Evolutionary conservation across 257 asterid species (phyloP), one percentile per base, ranked within the genome.

Genomic region (Solanum sitiens): DNA sequence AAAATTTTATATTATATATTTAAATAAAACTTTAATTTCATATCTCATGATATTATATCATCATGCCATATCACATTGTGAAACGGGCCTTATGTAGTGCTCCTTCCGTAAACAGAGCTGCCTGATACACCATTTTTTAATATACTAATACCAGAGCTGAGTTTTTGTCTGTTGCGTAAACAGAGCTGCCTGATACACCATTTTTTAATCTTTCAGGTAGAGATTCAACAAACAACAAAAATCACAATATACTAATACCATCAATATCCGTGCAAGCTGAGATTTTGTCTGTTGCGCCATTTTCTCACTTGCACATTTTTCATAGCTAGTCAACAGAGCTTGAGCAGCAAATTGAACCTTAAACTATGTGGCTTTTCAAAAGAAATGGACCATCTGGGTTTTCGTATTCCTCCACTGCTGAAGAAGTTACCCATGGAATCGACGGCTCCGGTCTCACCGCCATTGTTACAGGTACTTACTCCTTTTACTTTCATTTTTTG

Each of bases 361-460:
- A 37, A 71, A 11, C 33, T 21, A 88, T 94, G 95, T 93, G 95
- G 97, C 86, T 90, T 76, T 93, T 93, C 77, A 89, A 92, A 89
- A 89, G 90, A 87, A 91, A 91, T 76, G 96, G 93, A 63, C 53
- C 89, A 76, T 94, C 96, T 42, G 98, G 94, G 27, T 94, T 93
- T 89, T 92, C 96, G 18, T 91, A 91, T 75, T 73, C 89, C 76
- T 91, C 95, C 74, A 94, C 96, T 20, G 96, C 98, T 65, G 94
- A 93, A 88, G 89, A 94, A 85, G 96, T 92, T 30, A 94, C 96
- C 32, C 83, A 88, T 65, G 98, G 96, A n/a, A 89, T 92, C 37
- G 93, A 93, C 47, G 98, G 91, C 45, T 92, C 95, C 32, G 91
- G 79, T 88, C 95, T 93, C 91, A 92, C 94, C 10, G 96, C 96